Conservation (phyloP, 768 basidiomycete species). For the Hebeloma cylindrosporum region DNA sequence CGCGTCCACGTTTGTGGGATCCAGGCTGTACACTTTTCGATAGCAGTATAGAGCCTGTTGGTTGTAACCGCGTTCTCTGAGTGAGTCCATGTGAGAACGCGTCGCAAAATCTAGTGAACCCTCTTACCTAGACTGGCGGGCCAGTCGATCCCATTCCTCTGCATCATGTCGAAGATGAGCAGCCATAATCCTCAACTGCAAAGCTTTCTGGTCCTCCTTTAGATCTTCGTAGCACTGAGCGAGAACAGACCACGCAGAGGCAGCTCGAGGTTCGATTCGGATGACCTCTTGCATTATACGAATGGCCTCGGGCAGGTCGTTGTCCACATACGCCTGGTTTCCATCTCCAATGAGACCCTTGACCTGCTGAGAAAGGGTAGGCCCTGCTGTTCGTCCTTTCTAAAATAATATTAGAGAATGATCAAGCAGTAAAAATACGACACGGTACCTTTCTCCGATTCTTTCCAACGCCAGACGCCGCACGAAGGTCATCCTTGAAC, state of each 20-base stretch:
- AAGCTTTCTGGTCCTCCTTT: constrained; percentile 63
- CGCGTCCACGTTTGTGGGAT: constrained; percentile 80
- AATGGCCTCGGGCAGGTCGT: constrained; percentile 64
- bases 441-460: constrained; percentile 52
- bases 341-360: constrained; percentile 78
- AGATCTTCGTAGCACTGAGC: constrained; percentile 81
- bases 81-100: background rate
- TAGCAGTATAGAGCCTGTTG: constrained; percentile 94
- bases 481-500: constrained; percentile 72
- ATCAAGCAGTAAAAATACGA: constrained; percentile 7
- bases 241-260: constrained; percentile 83
- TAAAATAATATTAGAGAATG: background rate
- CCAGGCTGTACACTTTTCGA: constrained; percentile 73
- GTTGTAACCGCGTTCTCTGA: constrained; percentile 65
- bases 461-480: constrained; percentile 71
- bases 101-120: background rate
- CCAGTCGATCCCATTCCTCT: constrained; percentile 87
- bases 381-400: constrained; percentile 48
- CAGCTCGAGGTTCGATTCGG: constrained; percentile 85
- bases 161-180: constrained; percentile 84
- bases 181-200: constrained; percentile 86
- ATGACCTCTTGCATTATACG: constrained; percentile 90
- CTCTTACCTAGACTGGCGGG: constrained; percentile 71
- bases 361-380: constrained; percentile 67
- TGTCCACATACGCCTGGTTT: constrained; percentile 82